phyloP scores from a whole-genome alignment of 148 eudicot species.

The Rhododendron williamsianum region DNA sequence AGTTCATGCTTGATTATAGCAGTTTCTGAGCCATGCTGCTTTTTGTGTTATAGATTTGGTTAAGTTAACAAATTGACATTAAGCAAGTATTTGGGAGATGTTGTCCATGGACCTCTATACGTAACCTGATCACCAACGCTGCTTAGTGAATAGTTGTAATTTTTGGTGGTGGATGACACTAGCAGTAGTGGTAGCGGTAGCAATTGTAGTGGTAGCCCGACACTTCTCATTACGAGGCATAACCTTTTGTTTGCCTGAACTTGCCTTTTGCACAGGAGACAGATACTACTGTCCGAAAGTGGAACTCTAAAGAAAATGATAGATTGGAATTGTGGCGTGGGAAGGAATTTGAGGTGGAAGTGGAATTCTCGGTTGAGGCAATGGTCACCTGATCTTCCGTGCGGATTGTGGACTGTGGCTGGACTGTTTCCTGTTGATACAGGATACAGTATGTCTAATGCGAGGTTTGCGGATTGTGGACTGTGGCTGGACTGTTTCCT shows the following conservation, averaged over 20 bases:
- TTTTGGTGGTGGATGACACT: neutral
- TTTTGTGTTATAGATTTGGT: neutral
- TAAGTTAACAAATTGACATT: neutral
- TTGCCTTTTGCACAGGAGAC: slow-evolving; percentile 14
- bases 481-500: neutral
- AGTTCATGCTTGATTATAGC: neutral
- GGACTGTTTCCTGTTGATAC: neutral
- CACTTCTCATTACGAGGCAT: neutral
- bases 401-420: neutral
- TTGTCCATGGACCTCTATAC: neutral
- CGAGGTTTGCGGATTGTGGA: slow-evolving; percentile 1
- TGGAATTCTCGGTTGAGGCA: neutral
- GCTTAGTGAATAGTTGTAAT: neutral
- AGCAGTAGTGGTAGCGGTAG: neutral
- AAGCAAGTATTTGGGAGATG: neutral
- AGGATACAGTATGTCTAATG: neutral
- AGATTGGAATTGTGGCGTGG: neutral
- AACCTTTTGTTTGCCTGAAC: slow-evolving; percentile 9
- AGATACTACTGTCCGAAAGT: neutral
- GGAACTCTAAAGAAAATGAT: neutral
- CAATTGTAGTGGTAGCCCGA: neutral
- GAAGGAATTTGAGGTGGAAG: neutral
- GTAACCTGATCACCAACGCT: neutral
- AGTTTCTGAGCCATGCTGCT: slow-evolving; percentile 5
- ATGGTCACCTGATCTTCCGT: neutral